Percentiles rank a stretch among this genome's conserved stretches.
These are phyloP conservation scores for Achaetomium macrosporum DNA, from an alignment of 2,329 filamentous ascomycete species.

Conservation along the genomic window DNA sequence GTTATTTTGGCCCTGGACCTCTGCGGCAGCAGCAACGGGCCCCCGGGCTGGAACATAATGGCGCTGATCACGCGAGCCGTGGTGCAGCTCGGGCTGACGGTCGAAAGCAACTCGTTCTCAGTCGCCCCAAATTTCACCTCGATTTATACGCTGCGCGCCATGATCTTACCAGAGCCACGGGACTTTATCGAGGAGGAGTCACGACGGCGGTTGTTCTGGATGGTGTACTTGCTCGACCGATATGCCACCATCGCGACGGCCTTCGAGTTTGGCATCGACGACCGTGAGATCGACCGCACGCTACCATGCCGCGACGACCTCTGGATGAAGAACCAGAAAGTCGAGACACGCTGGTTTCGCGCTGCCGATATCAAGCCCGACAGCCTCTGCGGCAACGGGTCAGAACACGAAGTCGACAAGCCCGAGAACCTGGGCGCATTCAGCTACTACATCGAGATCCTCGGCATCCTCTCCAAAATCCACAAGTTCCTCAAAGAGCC, in stretches of 20 bases:
- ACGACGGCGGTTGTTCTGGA: slow-evolving; percentile 81
- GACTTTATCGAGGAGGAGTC: slow-evolving; percentile 90
- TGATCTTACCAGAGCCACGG: slow-evolving; percentile 73
- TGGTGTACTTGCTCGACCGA: slow-evolving; percentile 83
- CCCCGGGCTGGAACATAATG: slow-evolving; percentile 86
- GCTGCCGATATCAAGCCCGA: slow-evolving; percentile 36
- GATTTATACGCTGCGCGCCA: slow-evolving; percentile 82
- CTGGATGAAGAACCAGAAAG: slow-evolving; percentile 75
- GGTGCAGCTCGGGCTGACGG: slow-evolving; percentile 78
- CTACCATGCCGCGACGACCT: slow-evolving; percentile 83
- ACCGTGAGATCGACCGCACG: slow-evolving; percentile 82
- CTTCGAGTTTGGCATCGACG: slow-evolving; percentile 84
- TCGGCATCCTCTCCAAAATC: slow-evolving; percentile 80
- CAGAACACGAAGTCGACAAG: slow-evolving; percentile 60
- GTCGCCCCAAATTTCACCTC: slow-evolving; percentile 75
- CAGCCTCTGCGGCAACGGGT: slow-evolving; percentile 21
- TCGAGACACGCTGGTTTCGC: slow-evolving; percentile 79
- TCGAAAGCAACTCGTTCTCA: slow-evolving; percentile 73
- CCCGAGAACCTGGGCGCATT: slow-evolving; percentile 82
- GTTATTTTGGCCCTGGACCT: slow-evolving; percentile 83
- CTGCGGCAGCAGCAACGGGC: slow-evolving; percentile 80
- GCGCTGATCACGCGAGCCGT: slow-evolving; percentile 84
- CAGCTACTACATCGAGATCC: slow-evolving; percentile 83
- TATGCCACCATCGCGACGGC: slow-evolving; percentile 88
- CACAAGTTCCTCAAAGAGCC: slow-evolving; percentile 85